These are phyloP conservation scores for Hypoxylon sp. DNA, from an alignment of 2,329 filamentous ascomycete species.

Conservation along the genomic window DNA sequence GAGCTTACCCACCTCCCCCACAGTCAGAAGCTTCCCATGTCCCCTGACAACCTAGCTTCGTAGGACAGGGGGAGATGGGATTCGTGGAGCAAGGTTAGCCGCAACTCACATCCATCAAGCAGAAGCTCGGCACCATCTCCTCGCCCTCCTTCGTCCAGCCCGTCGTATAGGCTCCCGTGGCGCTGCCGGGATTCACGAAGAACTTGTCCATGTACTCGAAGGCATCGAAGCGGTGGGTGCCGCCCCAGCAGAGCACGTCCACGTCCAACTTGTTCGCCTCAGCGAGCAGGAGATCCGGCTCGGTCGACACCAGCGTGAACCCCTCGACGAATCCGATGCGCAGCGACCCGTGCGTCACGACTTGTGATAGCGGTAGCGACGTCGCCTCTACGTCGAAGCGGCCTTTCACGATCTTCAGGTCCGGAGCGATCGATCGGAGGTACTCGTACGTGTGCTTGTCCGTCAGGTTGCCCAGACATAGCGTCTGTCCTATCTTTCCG, in stretches of 20 bases:
- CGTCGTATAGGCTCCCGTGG: constrained; percentile 72
- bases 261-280: constrained; percentile 77
- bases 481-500: constrained; percentile 84
- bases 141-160: constrained; percentile 71
- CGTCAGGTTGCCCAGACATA: constrained; percentile 84
- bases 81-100: background rate
- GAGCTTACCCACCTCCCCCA: constrained; percentile 21
- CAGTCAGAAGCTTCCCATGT: constrained; percentile 32
- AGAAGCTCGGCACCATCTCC: constrained; percentile 90
- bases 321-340: constrained; percentile 77
- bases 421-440: constrained; percentile 78
- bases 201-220: constrained; percentile 82
- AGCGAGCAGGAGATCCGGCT: constrained; percentile 74
- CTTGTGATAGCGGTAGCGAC: constrained; percentile 73
- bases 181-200: constrained; percentile 77
- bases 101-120: constrained; percentile 91
- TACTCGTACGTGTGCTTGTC: constrained; percentile 86
- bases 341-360: constrained; percentile 74
- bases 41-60: background rate
- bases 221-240: constrained; percentile 76
- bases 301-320: constrained; percentile 75
- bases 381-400: constrained; percentile 76
- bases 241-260: constrained; percentile 76
- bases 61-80: background rate
- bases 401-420: constrained; percentile 77